phyloP scores from a whole-genome alignment of 345 rosid species.

The Citrus glauca region DNA sequence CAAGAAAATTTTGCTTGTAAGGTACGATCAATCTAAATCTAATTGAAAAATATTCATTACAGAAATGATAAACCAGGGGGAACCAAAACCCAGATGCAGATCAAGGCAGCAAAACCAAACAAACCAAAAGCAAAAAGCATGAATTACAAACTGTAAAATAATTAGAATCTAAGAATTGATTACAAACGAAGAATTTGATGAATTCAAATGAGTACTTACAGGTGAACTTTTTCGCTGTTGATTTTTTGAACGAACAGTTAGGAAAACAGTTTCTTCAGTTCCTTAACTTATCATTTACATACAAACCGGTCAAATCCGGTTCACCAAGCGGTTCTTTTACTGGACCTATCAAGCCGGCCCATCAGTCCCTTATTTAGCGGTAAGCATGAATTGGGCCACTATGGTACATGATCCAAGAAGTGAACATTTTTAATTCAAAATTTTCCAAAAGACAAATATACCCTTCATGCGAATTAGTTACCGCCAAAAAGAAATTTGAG shows the following conservation, averaged over 20 bases:
- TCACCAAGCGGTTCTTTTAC: not conserved
- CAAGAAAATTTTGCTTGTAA: not conserved
- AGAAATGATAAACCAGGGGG: not conserved
- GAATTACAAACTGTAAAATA: not conserved
- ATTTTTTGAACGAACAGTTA: not conserved
- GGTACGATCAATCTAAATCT: not conserved
- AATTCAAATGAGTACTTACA: not conserved
- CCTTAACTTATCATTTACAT: too few species aligned
- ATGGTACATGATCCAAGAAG: not conserved
- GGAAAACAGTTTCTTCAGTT: not conserved
- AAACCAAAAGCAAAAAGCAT: not conserved
- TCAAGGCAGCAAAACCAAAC: not conserved
- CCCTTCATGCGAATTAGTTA: not conserved
- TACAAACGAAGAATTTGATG: not conserved
- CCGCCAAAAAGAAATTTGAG: constrained; percentile 19
- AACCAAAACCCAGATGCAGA: not conserved
- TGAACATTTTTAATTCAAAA: not conserved
- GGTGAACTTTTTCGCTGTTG: not conserved
- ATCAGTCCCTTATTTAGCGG: not conserved
- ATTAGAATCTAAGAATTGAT: not conserved
- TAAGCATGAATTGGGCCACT: not conserved
- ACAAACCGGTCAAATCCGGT: not conserved
- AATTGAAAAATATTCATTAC: not conserved
- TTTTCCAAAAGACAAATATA: not conserved
- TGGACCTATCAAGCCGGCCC: not conserved